Conservation (phyloP, 2,329 filamentous ascomycete genomes). For the Beauveria australis region DNA sequence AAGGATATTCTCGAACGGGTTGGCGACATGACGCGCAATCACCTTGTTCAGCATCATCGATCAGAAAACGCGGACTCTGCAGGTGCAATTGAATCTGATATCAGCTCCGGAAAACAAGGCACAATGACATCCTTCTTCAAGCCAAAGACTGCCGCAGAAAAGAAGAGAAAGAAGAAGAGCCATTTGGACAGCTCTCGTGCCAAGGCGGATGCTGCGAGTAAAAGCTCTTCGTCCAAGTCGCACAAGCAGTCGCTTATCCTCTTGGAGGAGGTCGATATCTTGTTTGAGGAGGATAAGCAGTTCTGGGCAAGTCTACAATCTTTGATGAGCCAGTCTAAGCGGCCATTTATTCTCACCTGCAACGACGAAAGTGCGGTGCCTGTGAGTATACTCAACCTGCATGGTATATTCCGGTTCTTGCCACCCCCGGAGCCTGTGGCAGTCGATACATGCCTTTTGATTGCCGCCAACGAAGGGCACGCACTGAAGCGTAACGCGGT, state of each 20-base stretch:
- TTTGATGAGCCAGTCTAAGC: constrained; percentile 75
- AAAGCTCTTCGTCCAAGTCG: constrained; percentile 30
- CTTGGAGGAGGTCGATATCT: constrained; percentile 84
- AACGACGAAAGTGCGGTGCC: constrained; percentile 84
- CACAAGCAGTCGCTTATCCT: constrained; percentile 95
- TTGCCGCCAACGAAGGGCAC: constrained; percentile 87
- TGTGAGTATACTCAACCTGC: constrained; percentile 62
- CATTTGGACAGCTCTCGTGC: constrained; percentile 14
- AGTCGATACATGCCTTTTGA: constrained; percentile 69
- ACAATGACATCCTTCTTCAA: constrained; percentile 79
- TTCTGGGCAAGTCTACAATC: constrained; percentile 81
- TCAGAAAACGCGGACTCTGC: constrained; percentile 24
- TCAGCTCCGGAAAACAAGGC: constrained; percentile 63
- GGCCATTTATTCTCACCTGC: constrained; percentile 92
- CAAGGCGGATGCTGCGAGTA: constrained; percentile 19
- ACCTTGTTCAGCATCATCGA: constrained; percentile 59
- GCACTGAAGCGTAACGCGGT: constrained; percentile 60
- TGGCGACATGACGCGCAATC: constrained; percentile 94
- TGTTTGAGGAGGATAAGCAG: constrained; percentile 92
- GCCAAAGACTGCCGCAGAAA: constrained; percentile 30
- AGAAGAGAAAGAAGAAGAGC: constrained; percentile 17
- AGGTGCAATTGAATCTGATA: constrained; percentile 35
- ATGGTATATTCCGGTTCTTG: constrained; percentile 74
- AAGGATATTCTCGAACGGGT: constrained; percentile 87
- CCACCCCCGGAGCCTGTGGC: constrained; percentile 59